A percentile compares a stretch with the other conserved stretches of the same genome.
These are phyloP conservation scores for Beauveria pseudobassiana DNA, from an alignment of 2,329 filamentous ascomycete species.

Conservation along the genomic window DNA sequence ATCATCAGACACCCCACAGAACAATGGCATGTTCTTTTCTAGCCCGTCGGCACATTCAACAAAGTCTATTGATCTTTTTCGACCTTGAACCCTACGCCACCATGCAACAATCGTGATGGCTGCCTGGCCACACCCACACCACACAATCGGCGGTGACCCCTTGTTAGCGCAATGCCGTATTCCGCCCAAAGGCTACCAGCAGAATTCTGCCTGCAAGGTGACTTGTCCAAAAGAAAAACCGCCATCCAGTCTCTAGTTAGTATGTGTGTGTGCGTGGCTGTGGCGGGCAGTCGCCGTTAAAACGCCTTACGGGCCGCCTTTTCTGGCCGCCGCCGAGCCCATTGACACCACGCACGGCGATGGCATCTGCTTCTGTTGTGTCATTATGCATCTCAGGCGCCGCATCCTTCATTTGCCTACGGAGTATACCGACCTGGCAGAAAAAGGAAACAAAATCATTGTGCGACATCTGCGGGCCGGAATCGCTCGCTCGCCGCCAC, in stretches of 20 bases:
- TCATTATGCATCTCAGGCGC: neutral
- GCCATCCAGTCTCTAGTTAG: neutral
- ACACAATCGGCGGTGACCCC: neutral
- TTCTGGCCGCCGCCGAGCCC: neutral
- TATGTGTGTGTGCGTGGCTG: neutral
- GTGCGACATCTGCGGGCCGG: neutral
- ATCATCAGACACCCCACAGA: too few species aligned
- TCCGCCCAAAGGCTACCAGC: neutral
- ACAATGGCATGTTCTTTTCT: too few species aligned
- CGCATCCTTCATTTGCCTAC: neutral
- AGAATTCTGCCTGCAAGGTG: slow-evolving; percentile 1
- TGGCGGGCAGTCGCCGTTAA: neutral
- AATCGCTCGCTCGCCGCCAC: neutral
- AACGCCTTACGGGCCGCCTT: slow-evolving; percentile 3
- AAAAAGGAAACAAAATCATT: too few species aligned
- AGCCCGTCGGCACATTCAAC: too few species aligned
- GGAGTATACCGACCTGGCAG: neutral
- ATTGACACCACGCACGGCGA: neutral
- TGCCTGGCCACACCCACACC: neutral
- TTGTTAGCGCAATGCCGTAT: neutral
- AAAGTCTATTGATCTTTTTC: too few species aligned
- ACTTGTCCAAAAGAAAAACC: neutral
- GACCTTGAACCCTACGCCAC: neutral
- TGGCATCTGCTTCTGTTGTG: neutral
- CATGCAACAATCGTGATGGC: neutral